phyloP scores from a whole-genome alignment of 2,329 filamentous ascomycete species.

The Tolypocladium sp. region DNA sequence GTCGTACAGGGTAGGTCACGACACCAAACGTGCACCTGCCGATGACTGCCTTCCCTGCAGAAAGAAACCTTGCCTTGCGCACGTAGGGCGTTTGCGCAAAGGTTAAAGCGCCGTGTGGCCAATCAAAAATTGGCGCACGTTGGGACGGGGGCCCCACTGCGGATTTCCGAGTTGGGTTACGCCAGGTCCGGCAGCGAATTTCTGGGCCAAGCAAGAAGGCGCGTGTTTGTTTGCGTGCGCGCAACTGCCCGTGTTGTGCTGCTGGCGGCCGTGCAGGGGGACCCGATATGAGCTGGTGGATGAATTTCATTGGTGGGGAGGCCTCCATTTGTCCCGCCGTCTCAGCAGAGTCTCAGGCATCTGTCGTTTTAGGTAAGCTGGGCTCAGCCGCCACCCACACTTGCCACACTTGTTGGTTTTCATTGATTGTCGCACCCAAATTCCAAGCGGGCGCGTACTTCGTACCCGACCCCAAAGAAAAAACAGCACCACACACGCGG shows the following conservation, averaged over 20 bases:
- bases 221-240: not conserved
- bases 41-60: not conserved
- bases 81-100: not conserved
- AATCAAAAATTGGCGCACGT: not conserved
- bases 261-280: too few species aligned
- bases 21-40: too few species aligned
- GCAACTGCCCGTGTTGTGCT: not conserved
- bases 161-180: not conserved
- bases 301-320: not conserved
- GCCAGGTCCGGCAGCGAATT: not conserved
- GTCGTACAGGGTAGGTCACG: not conserved
- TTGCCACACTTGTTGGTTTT: too few species aligned
- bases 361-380: not conserved
- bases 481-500: slow-evolving; percentile 10
- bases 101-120: not conserved
- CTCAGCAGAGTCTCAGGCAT: not conserved
- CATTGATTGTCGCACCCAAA: not conserved
- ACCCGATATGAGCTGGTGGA: too few species aligned
- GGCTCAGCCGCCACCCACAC: not conserved
- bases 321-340: not conserved
- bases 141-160: not conserved
- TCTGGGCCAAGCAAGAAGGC: not conserved
- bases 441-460: not conserved
- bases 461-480: not conserved
- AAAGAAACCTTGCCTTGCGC: not conserved